phyloP scores from a whole-genome alignment of 2,329 filamentous ascomycete genomes.

The Aspergillus felis region DNA sequence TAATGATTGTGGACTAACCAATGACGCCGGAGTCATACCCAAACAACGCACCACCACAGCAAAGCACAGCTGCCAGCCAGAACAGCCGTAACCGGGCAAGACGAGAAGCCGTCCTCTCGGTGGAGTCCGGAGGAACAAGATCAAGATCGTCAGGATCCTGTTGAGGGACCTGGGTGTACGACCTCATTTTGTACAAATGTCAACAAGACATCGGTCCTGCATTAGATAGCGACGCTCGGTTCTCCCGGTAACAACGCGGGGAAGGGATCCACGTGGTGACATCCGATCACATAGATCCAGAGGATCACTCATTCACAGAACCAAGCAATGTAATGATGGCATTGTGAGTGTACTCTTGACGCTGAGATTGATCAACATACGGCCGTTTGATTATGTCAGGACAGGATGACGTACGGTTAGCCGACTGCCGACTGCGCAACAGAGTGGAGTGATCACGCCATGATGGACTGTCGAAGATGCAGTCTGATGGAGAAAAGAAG shows the following conservation, averaged over 20 bases:
- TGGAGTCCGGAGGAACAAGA: neutral
- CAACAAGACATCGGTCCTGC: no score
- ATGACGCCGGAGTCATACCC: constrained; percentile 44
- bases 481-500: neutral
- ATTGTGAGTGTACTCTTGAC: neutral
- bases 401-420: constrained; percentile 4
- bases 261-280: neutral
- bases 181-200: constrained; percentile 5
- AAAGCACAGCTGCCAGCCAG: constrained; percentile 50
- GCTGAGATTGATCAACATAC: neutral
- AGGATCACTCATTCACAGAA: neutral
- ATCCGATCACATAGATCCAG: neutral
- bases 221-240: neutral
- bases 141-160: neutral
- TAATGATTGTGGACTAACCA: constrained; percentile 22
- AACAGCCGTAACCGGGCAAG: constrained; percentile 47
- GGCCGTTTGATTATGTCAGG: neutral
- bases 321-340: neutral
- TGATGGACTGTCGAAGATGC: neutral
- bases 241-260: neutral
- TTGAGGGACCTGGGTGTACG: constrained; percentile 17
- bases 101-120: neutral
- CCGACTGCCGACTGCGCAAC: constrained; percentile 11
- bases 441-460: neutral
- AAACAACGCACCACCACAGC: constrained; percentile 47